These are phyloP conservation scores for Pleomassaria siparia DNA, from an alignment of 2,329 filamentous ascomycete species.

Conservation along the genomic window DNA sequence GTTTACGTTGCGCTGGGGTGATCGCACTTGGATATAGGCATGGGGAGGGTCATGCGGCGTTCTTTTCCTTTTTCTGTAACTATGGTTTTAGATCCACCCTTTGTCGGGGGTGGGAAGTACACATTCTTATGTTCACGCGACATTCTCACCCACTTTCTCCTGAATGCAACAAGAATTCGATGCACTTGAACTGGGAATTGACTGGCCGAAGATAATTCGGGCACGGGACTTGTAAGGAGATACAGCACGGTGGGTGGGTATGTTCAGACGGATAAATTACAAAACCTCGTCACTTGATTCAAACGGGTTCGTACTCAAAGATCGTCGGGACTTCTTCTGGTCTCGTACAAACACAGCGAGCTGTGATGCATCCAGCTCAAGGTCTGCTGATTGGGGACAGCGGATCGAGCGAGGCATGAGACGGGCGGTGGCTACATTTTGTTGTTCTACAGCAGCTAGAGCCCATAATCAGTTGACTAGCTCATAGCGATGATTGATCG, in stretches of 20 bases:
- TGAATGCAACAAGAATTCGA: background rate
- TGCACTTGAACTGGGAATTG: background rate
- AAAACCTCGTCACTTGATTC: slow-evolving; percentile 32
- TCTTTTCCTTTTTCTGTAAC: background rate
- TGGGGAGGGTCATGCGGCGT: background rate
- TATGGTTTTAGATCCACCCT: background rate
- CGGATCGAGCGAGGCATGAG: slow-evolving; percentile 45
- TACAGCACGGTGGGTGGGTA: slow-evolving; percentile 1
- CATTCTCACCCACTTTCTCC: background rate
- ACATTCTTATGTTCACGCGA: slow-evolving; percentile 2
- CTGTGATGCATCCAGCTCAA: slow-evolving; percentile 42
- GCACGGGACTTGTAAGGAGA: too few relatives aligned
- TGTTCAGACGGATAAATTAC: slow-evolving; percentile 46
- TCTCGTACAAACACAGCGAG: slow-evolving; percentile 33
- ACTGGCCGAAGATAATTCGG: too few relatives aligned
- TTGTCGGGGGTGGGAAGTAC: background rate
- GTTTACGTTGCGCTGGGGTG: background rate
- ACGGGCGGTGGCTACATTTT: slow-evolving; percentile 14
- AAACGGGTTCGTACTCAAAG: slow-evolving; percentile 44
- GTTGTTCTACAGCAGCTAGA: background rate
- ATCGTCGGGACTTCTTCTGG: slow-evolving; percentile 42
- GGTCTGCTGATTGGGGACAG: slow-evolving; percentile 32
- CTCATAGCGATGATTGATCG: background rate
- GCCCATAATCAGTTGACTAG: background rate
- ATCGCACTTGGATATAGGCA: slow-evolving; percentile 2